Conservation (phyloP, 768 basidiomycete species). For the Amanita pseudoporphyria region DNA sequence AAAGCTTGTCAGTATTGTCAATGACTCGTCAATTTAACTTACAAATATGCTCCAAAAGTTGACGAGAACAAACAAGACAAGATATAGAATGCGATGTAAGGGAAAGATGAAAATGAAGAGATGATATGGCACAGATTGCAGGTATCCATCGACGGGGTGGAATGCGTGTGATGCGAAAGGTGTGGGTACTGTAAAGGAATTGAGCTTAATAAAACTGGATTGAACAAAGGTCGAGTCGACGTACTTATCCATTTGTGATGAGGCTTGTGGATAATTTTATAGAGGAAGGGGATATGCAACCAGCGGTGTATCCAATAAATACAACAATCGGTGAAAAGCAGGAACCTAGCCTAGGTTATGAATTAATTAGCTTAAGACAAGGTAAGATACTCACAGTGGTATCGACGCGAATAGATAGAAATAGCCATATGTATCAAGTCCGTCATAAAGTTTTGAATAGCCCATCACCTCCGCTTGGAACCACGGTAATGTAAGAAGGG, state of each 20-base stretch:
- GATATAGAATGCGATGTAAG: conserved; percentile 74
- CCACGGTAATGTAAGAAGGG: conserved; percentile 81
- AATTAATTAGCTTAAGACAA: not conserved
- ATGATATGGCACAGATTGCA: conserved; percentile 94
- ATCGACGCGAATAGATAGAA: conserved; percentile 58
- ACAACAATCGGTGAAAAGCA: conserved; percentile 65
- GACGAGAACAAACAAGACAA: conserved; percentile 82
- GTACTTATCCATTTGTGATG: conserved; percentile 98
- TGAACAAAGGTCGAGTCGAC: not conserved
- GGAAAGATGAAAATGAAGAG: conserved; percentile 87
- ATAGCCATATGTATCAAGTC: conserved; percentile 74
- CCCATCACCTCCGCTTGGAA: conserved; percentile 91
- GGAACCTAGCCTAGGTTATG: conserved; percentile 16
- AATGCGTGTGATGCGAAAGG: conserved; percentile 98
- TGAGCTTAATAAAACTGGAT: not conserved
- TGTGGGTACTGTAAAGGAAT: conserved; percentile 64
- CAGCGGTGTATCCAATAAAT: conserved; percentile 97
- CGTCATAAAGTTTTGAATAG: conserved; percentile 68
- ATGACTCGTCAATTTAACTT: conserved; percentile 18
- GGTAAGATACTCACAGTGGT: conserved; percentile 42
- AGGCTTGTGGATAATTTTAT: conserved; percentile 92
- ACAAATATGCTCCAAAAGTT: conserved; percentile 94
- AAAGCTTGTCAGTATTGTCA: not conserved
- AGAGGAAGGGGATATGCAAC: conserved; percentile 77
- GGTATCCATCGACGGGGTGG: conserved; percentile 91